Evolutionary conservation across 2,329 filamentous ascomycete species (phyloP), one percentile per base, ranked within the genome.

Genomic region (Aspergillus glaucus): DNA sequence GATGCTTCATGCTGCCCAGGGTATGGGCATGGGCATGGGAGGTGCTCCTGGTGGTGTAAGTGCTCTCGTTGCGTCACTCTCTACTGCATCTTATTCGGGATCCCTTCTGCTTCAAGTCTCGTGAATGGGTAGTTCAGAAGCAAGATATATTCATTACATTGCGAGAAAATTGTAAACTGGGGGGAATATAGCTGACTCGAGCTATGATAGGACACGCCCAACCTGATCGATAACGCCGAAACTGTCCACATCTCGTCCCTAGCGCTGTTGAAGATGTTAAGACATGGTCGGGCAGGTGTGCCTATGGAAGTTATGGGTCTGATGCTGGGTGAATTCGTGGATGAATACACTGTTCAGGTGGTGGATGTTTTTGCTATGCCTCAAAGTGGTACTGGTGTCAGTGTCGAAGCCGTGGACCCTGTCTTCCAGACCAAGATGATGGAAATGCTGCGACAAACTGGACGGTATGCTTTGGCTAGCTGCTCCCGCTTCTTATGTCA

Each of bases 391-490:
- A 98, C 93, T 1, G 93, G 93, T 60, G 93, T 98, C 60, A 95
- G 89, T 72, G 93, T 98, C 63, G 93, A 98, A 74, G 94, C 93
- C 45, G 93, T 98, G 55, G 93, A 98, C 68, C 90, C 91, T 8
- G 93, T 98, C 30, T 98, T 98, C 72, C 93, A 98, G 76, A 96
- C 90, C 64, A 98, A 96, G 80, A 98, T 98, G 93, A 98, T 98
- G 93, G 93, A 98, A 69, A 97, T 98, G 93, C 78, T 98, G 68
- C 81, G 88, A 65, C 93, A 98, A 78, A 98, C 93, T 50, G 93
- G 93, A 74, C 82, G 93, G 89, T 94, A 77, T 62, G 81, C 55
- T 45, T 42, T 8, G 28, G 46, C 9, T 21, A 14, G 39, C 12
- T 17, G 5, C 17, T 12, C 9, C 17, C 17, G 17, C 42, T 24